Percentiles rank a stretch among this genome's conserved stretches.
phyloP scores from a whole-genome alignment of 495 filamentous ascomycete genomes.

The Penicillium crystallinum region DNA sequence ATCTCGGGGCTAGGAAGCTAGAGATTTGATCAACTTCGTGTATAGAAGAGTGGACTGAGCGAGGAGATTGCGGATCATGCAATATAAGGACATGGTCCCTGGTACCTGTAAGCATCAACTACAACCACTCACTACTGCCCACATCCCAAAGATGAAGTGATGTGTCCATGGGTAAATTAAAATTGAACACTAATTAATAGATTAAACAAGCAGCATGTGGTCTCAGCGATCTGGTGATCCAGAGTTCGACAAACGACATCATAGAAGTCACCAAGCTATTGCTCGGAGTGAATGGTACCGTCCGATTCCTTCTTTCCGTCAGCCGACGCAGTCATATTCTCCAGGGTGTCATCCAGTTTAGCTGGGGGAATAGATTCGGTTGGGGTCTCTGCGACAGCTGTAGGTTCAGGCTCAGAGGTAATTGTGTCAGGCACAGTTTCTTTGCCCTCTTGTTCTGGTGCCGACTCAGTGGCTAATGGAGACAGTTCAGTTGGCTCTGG shows the following conservation, averaged over 20 bases:
- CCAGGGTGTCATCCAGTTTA: slow-evolving; percentile 21
- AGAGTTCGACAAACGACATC: not conserved
- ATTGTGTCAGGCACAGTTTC: not conserved
- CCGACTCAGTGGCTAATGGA: not conserved
- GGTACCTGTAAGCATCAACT: too few species aligned
- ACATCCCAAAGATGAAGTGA: too few species aligned
- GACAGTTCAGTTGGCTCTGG: not conserved
- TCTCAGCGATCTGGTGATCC: not conserved
- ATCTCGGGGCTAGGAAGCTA: too few species aligned
- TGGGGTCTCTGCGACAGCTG: not conserved
- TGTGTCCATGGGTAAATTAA: too few species aligned
- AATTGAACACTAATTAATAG: not conserved
- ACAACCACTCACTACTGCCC: too few species aligned
- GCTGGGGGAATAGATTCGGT: not conserved
- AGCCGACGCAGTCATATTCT: slow-evolving; percentile 25
- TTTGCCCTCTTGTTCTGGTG: slow-evolving; percentile 7
- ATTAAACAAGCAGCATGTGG: not conserved
- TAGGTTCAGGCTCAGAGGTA: not conserved
- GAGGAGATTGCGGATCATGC: too few species aligned
- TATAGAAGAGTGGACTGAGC: too few species aligned
- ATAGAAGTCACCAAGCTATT: not conserved
- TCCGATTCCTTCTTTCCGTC: slow-evolving; percentile 33
- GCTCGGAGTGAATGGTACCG: slow-evolving; percentile 11
- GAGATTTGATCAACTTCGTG: too few species aligned
- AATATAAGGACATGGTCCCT: too few species aligned